Percentiles rank a stretch among this genome's conserved stretches.
phyloP scores from a whole-genome alignment of 2,329 filamentous ascomycete species.

The Orbilia quercus region DNA sequence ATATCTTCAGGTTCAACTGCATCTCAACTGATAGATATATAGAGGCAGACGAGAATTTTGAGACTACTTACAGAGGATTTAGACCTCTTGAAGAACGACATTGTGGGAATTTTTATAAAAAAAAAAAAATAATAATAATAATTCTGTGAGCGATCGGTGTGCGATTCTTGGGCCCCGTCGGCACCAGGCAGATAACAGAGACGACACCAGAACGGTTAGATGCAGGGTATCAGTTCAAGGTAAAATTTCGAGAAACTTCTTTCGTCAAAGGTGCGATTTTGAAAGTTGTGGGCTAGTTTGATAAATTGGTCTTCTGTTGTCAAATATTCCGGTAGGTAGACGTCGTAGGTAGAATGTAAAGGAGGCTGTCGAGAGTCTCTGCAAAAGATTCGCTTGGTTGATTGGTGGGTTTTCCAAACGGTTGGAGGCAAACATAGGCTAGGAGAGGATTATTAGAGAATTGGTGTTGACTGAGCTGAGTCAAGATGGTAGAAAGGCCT shows the following conservation, averaged over 20 bases:
- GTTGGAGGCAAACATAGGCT: conserved; percentile 25
- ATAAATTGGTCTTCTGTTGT: not conserved
- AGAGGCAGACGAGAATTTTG: not conserved
- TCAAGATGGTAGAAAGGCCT: not conserved
- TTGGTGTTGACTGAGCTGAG: conserved; percentile 9
- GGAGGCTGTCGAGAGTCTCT: conserved; percentile 24
- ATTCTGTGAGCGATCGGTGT: conserved; percentile 33
- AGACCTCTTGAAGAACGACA: conserved; percentile 55
- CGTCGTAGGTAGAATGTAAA: conserved; percentile 15
- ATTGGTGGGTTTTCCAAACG: conserved; percentile 47
- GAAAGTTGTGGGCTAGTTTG: not conserved
- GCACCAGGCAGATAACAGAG: conserved; percentile 33
- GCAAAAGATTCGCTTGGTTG: conserved; percentile 31
- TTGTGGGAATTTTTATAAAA: conserved; percentile 14
- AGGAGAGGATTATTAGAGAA: conserved; percentile 2
- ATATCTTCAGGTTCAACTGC: conserved; percentile 1
- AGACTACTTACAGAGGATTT: conserved; percentile 49
- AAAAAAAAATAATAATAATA: too few species aligned
- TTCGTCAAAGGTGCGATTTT: not conserved
- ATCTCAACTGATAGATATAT: not conserved
- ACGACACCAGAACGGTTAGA: conserved; percentile 44
- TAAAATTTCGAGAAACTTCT: conserved; percentile 7
- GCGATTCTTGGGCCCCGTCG: conserved; percentile 50
- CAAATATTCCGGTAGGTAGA: conserved; percentile 9
- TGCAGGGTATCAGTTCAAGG: conserved; percentile 32